These are phyloP conservation scores for Amphicarpaea edgeworthii DNA, from an alignment of 306 rosid genomes.

Conservation along the genomic window DNA sequence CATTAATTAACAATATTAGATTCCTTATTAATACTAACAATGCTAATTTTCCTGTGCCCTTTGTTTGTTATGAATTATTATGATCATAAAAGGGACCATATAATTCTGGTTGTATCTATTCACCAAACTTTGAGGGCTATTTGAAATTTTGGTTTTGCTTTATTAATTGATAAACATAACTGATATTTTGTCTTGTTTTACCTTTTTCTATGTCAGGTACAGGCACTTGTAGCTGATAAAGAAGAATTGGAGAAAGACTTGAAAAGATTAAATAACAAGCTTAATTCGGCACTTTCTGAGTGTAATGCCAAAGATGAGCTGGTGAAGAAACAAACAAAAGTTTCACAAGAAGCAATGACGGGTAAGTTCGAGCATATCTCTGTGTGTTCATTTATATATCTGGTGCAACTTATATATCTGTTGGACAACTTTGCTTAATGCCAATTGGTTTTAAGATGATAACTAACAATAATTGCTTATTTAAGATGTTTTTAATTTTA, in stretches of 20 bases:
- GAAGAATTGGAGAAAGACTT: constrained; percentile 77
- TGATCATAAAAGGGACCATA: constrained; percentile 15
- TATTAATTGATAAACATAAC: constrained; percentile 4
- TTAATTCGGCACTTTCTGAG: constrained; percentile 67
- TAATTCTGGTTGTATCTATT: constrained; percentile 6
- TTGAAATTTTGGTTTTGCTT: background rate
- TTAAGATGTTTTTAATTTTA: constrained; percentile 1
- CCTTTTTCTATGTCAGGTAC: constrained; percentile 54
- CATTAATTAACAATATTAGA: constrained; percentile 12
- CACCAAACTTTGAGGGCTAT: background rate
- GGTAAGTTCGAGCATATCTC: constrained; percentile 50
- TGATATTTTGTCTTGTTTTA: constrained; percentile 15
- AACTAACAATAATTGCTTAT: background rate
- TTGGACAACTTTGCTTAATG: no score
- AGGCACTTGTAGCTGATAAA: constrained; percentile 69
- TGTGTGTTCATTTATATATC: constrained; percentile 35
- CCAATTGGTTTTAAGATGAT: no score
- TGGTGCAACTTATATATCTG: no score
- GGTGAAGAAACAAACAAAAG: constrained; percentile 71
- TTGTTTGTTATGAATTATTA: constrained; percentile 24
- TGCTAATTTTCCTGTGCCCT: background rate
- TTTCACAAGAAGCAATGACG: constrained; percentile 76
- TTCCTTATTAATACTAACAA: constrained; percentile 21
- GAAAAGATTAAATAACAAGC: constrained; percentile 61
- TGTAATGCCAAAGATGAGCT: constrained; percentile 78